Evolutionary conservation across 2,329 filamentous ascomycete species (phyloP).

Genomic region (Pestalotiopsis sp.): DNA sequence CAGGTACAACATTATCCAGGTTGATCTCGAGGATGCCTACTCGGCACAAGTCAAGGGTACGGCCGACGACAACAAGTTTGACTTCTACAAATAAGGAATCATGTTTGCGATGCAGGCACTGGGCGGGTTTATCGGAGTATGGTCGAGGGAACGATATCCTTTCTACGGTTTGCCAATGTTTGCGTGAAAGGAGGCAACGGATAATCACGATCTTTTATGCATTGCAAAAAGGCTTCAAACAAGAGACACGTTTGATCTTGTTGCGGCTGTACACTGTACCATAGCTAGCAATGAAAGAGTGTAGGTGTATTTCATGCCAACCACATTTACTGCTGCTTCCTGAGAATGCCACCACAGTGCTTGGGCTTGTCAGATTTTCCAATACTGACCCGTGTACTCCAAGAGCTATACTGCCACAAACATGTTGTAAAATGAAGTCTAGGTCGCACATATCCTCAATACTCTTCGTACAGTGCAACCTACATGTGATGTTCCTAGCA

Average conservation of each 20-base stretch:
- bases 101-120: not conserved
- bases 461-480: not conserved
- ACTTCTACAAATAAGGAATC: slow-evolving; percentile 77
- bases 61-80: slow-evolving; percentile 71
- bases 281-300: slow-evolving; percentile 13
- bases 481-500: not conserved
- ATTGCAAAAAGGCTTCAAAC: not conserved
- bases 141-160: not conserved
- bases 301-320: not conserved
- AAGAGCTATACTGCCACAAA: not conserved
- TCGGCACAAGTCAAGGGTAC: slow-evolving; percentile 90
- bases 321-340: not conserved
- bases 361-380: not conserved
- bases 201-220: not conserved
- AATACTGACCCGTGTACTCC: not conserved
- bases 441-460: not conserved
- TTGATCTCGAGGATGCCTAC: slow-evolving; percentile 95
- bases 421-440: not conserved
- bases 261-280: slow-evolving; percentile 11
- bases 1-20: slow-evolving; percentile 98
- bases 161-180: not conserved
- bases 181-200: not conserved
- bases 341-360: not conserved
- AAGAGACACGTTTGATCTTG: not conserved
- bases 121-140: not conserved